Base-by-base conservation (phyloP, 805 yeast species). In the Saccharomyces kudriavzevii region DNA sequence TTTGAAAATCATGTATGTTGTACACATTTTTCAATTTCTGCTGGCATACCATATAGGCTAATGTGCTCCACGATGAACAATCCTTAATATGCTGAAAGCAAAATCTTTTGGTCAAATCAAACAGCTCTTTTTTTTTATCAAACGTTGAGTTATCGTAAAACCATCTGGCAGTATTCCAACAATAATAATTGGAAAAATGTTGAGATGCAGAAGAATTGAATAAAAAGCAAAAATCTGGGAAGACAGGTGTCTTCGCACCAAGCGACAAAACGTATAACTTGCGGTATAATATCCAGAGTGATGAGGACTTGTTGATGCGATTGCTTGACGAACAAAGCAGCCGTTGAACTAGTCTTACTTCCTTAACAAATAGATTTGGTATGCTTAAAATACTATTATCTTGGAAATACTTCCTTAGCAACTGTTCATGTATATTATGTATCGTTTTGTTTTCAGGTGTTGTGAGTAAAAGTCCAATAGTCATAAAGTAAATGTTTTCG, bases 131-230 rank as follows among this genome's bases (percentile, higher is more conserved):
- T 48, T 56, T 63, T 5, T 54, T 52, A 5, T 49, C 40, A 2
- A 50, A 29, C 8, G 62, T 52, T 1, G 62, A 49, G 9, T 60
- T 51, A 53, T 69, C 71, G 28, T 58, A 63, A 13, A 61, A 52
- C 69, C 73, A 72, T 28, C 68, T 60, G 9, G 65, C 49, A n/a
- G 72, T 65, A 51, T 68, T 66, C 76, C 77, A 74, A 5, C 75
- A 67, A 52, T 74, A 74, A 51, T 72, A 74, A 52, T 74, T 74
- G 0, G 73, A 63, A 20, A 61, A 56, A 54, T 74, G 77, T 4
- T 61, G 50, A 9, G 55, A 54, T 0, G 70, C 74, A 1, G 76
- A 66, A 5, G 46, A 47, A 1, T 66, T 22, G 10, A 69, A 60
- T 0, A 67, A 58, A 1, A 54, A 25, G 5, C 59, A 40, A 46